Percentiles rank a stretch among this genome's conserved stretches.
Conservation (phyloP, 2,329 filamentous ascomycete genomes). For the Verticillium longisporum region DNA sequence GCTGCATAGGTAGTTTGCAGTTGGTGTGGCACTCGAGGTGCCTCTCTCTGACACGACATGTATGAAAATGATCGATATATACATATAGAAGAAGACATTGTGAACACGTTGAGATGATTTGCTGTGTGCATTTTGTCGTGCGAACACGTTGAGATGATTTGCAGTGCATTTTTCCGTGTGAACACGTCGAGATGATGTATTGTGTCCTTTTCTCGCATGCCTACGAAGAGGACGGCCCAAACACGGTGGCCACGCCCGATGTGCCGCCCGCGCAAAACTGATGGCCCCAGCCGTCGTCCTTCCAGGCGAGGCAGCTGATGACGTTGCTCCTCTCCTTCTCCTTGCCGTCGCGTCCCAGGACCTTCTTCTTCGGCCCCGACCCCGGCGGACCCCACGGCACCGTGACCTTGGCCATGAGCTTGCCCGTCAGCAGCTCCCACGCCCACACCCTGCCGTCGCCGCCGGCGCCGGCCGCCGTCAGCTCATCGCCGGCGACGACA, state of each 20-base stretch:
- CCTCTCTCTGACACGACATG: not conserved
- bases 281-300: slow-evolving; percentile 53
- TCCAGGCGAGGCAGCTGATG: slow-evolving; percentile 57
- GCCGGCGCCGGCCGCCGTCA: slow-evolving; percentile 23
- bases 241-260: slow-evolving; percentile 59
- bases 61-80: not conserved
- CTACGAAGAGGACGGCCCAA: slow-evolving; percentile 35
- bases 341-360: slow-evolving; percentile 53
- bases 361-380: slow-evolving; percentile 40
- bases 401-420: slow-evolving; percentile 54
- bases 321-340: slow-evolving; percentile 54
- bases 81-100: not conserved
- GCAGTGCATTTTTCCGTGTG: too few species aligned
- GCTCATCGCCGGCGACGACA: slow-evolving; percentile 76
- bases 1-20: not conserved
- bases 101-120: not conserved
- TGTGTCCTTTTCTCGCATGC: too few species aligned
- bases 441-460: slow-evolving; percentile 61
- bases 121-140: not conserved
- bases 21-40: not conserved
- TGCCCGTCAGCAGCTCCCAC: slow-evolving; percentile 79
- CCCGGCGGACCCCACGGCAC: slow-evolving; percentile 51
- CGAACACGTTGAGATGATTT: too few species aligned
- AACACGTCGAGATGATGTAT: too few species aligned
- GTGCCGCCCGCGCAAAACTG: slow-evolving; percentile 62